Conservation (phyloP, 306 rosid species). For the Cucurbita argyrosperma region DNA sequence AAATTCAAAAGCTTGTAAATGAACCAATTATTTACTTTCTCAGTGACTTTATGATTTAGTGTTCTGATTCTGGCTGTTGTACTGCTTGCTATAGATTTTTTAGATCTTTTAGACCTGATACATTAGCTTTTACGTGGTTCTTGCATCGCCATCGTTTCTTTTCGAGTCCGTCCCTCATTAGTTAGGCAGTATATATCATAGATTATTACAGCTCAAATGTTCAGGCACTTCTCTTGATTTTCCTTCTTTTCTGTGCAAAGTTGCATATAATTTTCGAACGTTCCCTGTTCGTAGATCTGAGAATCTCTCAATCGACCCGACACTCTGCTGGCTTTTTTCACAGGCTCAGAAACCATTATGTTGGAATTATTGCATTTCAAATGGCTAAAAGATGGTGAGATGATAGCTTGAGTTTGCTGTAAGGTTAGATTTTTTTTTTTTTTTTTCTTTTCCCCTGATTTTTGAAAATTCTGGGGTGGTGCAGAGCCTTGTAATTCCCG, state of each 20-base stretch:
- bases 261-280: not conserved
- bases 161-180: not conserved
- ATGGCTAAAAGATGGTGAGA: not conserved
- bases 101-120: not conserved
- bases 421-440: slow-evolving; percentile 3
- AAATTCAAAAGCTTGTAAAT: too few relatives aligned
- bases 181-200: not conserved
- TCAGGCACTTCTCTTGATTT: not conserved
- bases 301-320: not conserved
- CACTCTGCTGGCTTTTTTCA: not conserved
- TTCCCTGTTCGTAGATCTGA: not conserved
- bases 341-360: not conserved
- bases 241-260: not conserved
- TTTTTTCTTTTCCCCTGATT: too few relatives aligned
- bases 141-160: not conserved
- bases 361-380: not conserved
- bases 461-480: not conserved
- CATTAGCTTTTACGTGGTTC: not conserved
- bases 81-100: not conserved
- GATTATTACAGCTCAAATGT: not conserved
- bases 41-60: not conserved
- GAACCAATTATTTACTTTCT: not conserved
- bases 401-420: not conserved
- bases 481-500: not conserved
- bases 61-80: not conserved